Conservation (phyloP, 169 alveolate species). For the Plasmodium cynomolgi region DNA sequence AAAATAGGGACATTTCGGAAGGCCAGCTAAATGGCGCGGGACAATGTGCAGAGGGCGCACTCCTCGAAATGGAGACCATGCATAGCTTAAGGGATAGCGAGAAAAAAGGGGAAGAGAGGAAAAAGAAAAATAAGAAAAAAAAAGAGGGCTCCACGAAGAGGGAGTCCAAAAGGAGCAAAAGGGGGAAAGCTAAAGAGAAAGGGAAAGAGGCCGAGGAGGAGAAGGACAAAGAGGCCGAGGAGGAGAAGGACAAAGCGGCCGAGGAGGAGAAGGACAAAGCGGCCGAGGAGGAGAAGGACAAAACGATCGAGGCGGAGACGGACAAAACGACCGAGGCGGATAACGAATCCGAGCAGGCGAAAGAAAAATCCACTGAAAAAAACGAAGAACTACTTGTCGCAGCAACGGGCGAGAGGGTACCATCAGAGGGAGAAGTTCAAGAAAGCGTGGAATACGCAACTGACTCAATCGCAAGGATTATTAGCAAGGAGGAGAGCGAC, state of each 20-base stretch:
- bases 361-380: background rate
- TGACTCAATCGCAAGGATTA: background rate
- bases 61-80: background rate
- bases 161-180: background rate
- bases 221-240: background rate
- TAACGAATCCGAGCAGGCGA: background rate
- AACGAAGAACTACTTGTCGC: background rate
- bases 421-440: background rate
- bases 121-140: background rate
- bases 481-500: background rate
- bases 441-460: background rate
- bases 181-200: background rate
- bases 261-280: background rate
- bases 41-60: background rate
- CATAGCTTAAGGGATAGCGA: background rate
- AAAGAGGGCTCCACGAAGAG: background rate
- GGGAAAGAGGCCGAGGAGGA: background rate
- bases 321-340: background rate
- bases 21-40: background rate
- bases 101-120: background rate
- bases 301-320: background rate
- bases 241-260: background rate
- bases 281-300: background rate
- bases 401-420: background rate
- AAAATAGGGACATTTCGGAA: background rate